Evolutionary conservation across 202 grass and related monocot genomes (phyloP), one percentile per base, ranked within the genome.

Genomic region (Thinopyrum obtusiflorum): DNA sequence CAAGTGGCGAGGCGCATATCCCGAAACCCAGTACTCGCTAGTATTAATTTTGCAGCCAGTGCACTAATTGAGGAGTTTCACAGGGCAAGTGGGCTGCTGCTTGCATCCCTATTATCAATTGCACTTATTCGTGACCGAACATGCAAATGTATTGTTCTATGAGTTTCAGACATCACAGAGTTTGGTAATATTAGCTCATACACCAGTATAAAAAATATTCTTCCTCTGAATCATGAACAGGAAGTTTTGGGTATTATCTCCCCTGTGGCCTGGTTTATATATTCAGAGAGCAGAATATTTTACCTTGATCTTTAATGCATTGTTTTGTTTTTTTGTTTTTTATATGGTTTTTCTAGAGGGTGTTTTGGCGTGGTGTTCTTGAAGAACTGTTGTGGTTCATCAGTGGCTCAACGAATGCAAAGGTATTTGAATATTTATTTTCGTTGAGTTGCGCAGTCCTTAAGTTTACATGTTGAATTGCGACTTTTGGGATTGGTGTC

Each of bases 331-430:
- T 25, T 23, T 78, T 0, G 28, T 29, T 44, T 79, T 47, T 44
- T 29, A 17, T 65, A 9, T 42, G 37, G 32, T 79, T 66, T 80
- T 72, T 62, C 59, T 73, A 97, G 92, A 94, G 86, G 73, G 90
- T 93, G 37, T 94, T 97, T 85, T 94, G 94, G 94, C 91, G 92
- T 79, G 94, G 86, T 82, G 90, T 97, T 73, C 79, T 94, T 14
- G 92, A 97, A 92, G 94, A 97, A 84, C 92, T 97, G 36, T 61
- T 97, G 33, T 97, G 94, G 94, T 97, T 97, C 82, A 92, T 97
- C 75, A 92, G 92, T 87, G 94, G 94, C 35, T 97, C 92, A 62
- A 97, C 94, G 61, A 94, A 89, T 90, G 92, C 92, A 46, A 97
- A 97, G 94, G 94, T 94, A 69, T 21, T 32, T 40, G 37, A 68